A percentile compares a stretch with the other conserved stretches of the same genome.
Conservation (phyloP, 225 moss, liverwort and hornwort genomes). For the Neckera pumila region DNA sequence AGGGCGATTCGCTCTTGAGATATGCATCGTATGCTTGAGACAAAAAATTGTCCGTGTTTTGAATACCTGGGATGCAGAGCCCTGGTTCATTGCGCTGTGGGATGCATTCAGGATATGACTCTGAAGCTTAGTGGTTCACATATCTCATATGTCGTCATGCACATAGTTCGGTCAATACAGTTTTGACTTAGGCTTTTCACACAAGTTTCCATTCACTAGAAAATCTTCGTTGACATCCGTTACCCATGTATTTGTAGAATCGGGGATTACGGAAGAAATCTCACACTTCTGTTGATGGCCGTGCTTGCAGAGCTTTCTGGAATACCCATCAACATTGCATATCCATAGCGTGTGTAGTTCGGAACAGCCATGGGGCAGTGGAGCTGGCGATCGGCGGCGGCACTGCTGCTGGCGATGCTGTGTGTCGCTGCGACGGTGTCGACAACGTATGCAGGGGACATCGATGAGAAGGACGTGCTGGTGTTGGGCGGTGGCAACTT, state of each 20-base stretch:
- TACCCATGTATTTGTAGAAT: background rate
- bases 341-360: background rate
- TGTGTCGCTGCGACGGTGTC: background rate
- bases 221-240: background rate
- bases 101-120: background rate
- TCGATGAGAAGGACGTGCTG: conserved; percentile 35
- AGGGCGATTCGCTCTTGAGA: background rate
- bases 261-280: background rate
- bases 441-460: background rate
- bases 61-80: background rate
- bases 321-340: background rate
- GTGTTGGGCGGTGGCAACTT: conserved; percentile 32
- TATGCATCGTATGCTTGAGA: background rate
- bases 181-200: too few species aligned
- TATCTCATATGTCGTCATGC: background rate
- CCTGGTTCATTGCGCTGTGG: background rate
- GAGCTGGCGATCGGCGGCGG: conserved; percentile 7
- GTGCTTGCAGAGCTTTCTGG: background rate
- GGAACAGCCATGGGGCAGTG: background rate
- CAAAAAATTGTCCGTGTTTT: background rate
- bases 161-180: background rate
- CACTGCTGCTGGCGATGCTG: background rate
- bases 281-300: background rate
- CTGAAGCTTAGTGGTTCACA: background rate
- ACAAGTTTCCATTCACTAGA: background rate